Percentiles rank a stretch among this genome's conserved stretches.
Evolutionary conservation across 1,139 yeast genomes (phyloP).

Genomic region (Debaryomycetaceae sp.): DNA sequence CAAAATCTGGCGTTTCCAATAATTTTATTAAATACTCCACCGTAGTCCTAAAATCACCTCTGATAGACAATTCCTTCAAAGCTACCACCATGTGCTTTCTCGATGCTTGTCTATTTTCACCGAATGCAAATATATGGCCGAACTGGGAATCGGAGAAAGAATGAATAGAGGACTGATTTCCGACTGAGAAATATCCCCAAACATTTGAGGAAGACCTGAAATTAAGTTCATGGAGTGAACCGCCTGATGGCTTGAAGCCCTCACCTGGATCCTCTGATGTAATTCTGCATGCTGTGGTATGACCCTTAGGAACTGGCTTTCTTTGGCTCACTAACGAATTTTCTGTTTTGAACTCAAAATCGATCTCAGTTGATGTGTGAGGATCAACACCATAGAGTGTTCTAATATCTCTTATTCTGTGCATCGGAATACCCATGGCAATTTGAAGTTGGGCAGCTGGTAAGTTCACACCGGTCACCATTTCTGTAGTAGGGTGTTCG

Average conservation of each 20-base stretch:
- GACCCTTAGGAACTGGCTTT: conserved; percentile 94
- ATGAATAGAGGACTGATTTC: conserved; percentile 95
- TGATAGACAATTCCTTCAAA: conserved; percentile 87
- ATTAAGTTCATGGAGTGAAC: conserved; percentile 91
- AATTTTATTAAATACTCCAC: conserved; percentile 94
- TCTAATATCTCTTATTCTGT: conserved; percentile 89
- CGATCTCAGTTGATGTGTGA: conserved; percentile 84
- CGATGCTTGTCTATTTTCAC: conserved; percentile 96
- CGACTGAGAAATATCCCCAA: conserved; percentile 98
- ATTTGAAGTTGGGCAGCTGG: conserved; percentile 98
- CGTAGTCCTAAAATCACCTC: conserved; percentile 98
- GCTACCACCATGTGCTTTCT: conserved; percentile 99
- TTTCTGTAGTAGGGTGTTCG: conserved; percentile 99
- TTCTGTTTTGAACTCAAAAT: conserved; percentile 79
- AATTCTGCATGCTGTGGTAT: conserved; percentile 97
- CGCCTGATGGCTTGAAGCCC: conserved; percentile 98
- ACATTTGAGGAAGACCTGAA: conserved; percentile 96
- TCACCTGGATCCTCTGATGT: conserved; percentile 99
- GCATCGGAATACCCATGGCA: conserved; percentile 99
- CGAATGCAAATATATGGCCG: conserved; percentile 98
- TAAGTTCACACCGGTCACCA: conserved; percentile 96
- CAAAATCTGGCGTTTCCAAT: conserved; percentile 94
- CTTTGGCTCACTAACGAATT: conserved; percentile 76
- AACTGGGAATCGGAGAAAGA: conserved; percentile 97
- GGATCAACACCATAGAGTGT: conserved; percentile 94